Conservation (phyloP, 2,329 filamentous ascomycete species). For the Didymella keratinophila region DNA sequence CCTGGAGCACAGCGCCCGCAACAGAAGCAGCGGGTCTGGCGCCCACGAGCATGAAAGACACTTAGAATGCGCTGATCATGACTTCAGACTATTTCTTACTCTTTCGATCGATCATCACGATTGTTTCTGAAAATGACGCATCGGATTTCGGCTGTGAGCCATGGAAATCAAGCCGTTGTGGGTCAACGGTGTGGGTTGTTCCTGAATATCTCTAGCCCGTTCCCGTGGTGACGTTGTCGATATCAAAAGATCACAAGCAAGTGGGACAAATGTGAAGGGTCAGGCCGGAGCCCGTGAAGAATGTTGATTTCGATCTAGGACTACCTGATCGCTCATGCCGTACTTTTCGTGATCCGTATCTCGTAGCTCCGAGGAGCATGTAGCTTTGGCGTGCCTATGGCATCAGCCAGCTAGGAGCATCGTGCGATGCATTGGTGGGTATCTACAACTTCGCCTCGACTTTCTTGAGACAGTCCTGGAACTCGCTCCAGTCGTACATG, state of each 20-base stretch:
- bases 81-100: not conserved
- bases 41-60: not conserved
- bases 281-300: not conserved
- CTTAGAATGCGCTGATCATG: not conserved
- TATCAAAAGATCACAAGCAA: slow-evolving; percentile 9
- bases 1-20: not conserved
- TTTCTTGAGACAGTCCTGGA: slow-evolving; percentile 58
- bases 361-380: slow-evolving; percentile 30
- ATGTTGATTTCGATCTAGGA: slow-evolving; percentile 27
- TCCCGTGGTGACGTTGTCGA: slow-evolving; percentile 10
- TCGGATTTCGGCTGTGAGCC: not conserved
- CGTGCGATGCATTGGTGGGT: slow-evolving; percentile 22
- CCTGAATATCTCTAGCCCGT: slow-evolving; percentile 10
- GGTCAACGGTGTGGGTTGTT: slow-evolving; percentile 14
- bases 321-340: slow-evolving; percentile 24
- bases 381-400: slow-evolving; percentile 19
- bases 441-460: slow-evolving; percentile 53
- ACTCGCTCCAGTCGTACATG: slow-evolving; percentile 63
- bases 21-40: not conserved
- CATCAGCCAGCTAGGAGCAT: slow-evolving; percentile 26
- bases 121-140: slow-evolving; percentile 3
- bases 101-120: slow-evolving; percentile 6
- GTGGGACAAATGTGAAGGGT: slow-evolving; percentile 1
- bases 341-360: slow-evolving; percentile 31
- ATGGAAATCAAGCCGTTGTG: not conserved